Conservation (phyloP, 2,329 filamentous ascomycete genomes). For the Alternaria panax region DNA sequence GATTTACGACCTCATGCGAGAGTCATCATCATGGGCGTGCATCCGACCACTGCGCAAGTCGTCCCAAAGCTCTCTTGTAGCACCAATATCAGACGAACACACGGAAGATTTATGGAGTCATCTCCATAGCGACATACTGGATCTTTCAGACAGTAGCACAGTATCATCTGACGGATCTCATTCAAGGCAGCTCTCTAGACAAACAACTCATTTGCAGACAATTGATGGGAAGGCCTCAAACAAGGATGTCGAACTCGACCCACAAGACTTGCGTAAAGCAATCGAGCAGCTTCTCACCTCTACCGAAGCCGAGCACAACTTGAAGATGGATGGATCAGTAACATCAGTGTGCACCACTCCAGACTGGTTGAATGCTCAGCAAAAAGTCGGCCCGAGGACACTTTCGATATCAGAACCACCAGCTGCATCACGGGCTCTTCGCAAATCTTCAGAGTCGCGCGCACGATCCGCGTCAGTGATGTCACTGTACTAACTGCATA, state of each 20-base stretch:
- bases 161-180: constrained; percentile 29
- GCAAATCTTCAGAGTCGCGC: constrained; percentile 9
- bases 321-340: background rate
- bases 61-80: constrained; percentile 24
- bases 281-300: constrained; percentile 9
- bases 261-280: constrained; percentile 25
- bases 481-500: too few species aligned
- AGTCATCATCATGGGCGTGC: constrained; percentile 43
- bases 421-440: constrained; percentile 25
- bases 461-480: constrained; percentile 29
- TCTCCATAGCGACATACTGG: constrained; percentile 7
- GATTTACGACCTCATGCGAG: constrained; percentile 39
- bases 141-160: constrained; percentile 23
- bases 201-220: constrained; percentile 33
- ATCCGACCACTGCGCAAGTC: constrained; percentile 37
- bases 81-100: constrained; percentile 34
- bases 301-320: constrained; percentile 13
- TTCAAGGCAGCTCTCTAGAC: constrained; percentile 34
- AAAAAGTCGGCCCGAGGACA: constrained; percentile 16
- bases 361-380: constrained; percentile 22
- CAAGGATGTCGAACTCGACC: constrained; percentile 29
- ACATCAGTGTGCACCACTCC: constrained; percentile 5
- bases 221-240: constrained; percentile 31
- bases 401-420: constrained; percentile 32
- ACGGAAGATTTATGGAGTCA: constrained; percentile 24